Percentiles rank a stretch among this genome's conserved stretches.
phyloP scores from a whole-genome alignment of 2,329 filamentous ascomycete genomes.

The Dactylellina sp. region DNA sequence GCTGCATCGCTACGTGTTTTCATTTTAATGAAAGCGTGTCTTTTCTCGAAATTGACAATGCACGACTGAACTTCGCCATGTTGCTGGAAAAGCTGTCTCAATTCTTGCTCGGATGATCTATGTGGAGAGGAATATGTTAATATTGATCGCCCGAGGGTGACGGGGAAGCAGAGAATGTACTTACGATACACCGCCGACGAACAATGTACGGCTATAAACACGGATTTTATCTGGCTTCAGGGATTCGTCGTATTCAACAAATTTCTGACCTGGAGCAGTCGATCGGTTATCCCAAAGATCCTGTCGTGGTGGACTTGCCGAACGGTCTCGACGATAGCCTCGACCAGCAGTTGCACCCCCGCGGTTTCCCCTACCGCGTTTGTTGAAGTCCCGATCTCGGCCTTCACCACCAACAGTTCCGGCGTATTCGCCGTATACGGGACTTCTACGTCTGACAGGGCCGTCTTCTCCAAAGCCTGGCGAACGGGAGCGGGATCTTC shows the following conservation, averaged over 20 bases:
- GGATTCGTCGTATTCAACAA: slow-evolving; percentile 80
- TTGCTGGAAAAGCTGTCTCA: slow-evolving; percentile 81
- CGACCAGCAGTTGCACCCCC: slow-evolving; percentile 69
- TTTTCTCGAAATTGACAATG: slow-evolving; percentile 97
- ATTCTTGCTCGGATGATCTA: slow-evolving; percentile 81
- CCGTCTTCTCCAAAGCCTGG: slow-evolving; percentile 79
- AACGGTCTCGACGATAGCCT: slow-evolving; percentile 70
- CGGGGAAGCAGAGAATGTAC: slow-evolving; percentile 64
- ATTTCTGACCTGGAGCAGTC: slow-evolving; percentile 70
- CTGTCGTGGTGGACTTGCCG: slow-evolving; percentile 77
- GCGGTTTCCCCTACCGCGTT: slow-evolving; percentile 69
- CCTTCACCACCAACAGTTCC: slow-evolving; percentile 75
- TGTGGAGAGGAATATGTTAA: slow-evolving; percentile 57
- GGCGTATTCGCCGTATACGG: slow-evolving; percentile 79
- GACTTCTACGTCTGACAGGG: slow-evolving; percentile 67
- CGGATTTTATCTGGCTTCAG: slow-evolving; percentile 82
- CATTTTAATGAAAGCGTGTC: slow-evolving; percentile 99
- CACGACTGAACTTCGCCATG: slow-evolving; percentile 94
- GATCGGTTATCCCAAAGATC: slow-evolving; percentile 58
- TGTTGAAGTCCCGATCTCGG: slow-evolving; percentile 69
- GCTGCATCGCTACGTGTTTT: slow-evolving; percentile 86
- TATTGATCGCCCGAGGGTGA: too few species aligned
- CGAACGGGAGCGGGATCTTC: slow-evolving; percentile 81
- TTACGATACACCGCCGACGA: slow-evolving; percentile 94
- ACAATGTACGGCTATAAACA: slow-evolving; percentile 92